phyloP scores from a whole-genome alignment of 176 grass and related monocot genomes.

The Avena insularis region DNA sequence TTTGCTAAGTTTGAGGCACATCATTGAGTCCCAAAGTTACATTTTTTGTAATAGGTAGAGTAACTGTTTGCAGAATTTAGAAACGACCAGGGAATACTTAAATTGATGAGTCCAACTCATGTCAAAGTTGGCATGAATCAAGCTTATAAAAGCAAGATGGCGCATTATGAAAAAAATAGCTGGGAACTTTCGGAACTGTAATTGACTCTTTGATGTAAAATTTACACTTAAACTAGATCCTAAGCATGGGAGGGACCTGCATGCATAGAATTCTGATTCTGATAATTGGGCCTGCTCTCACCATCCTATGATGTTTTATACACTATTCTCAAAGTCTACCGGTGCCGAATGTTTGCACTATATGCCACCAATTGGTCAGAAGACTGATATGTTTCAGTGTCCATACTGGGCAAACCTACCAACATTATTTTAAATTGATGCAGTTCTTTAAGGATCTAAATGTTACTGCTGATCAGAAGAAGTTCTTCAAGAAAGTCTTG shows the following conservation, averaged over 20 bases:
- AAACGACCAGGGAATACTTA: not conserved
- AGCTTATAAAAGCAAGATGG: conserved; percentile 12
- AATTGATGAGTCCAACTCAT: conserved; percentile 29
- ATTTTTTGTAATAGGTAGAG: conserved; percentile 20
- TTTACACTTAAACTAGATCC: not conserved
- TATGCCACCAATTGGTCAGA: conserved; percentile 2
- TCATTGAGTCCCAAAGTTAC: conserved; percentile 4
- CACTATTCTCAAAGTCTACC: conserved; percentile 6
- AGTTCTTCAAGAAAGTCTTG: conserved; percentile 98
- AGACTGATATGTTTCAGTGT: conserved; percentile 33
- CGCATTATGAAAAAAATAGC: not conserved
- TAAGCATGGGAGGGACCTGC: conserved; percentile 25
- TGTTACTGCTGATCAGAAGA: conserved; percentile 91
- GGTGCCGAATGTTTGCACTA: not conserved
- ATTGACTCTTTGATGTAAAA: not conserved
- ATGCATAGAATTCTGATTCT: conserved; percentile 21
- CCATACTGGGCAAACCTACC: conserved; percentile 10
- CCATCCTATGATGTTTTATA: conserved; percentile 5
- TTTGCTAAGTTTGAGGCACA: conserved; percentile 4
- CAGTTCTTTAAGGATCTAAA: conserved; percentile 93
- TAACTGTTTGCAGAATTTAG: conserved; percentile 2
- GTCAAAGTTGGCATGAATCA: not conserved
- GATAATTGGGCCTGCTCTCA: conserved; percentile 9
- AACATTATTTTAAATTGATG: conserved; percentile 35
- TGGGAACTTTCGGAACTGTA: conserved; percentile 17